Conservation (phyloP, 768 basidiomycete genomes). For the Cystoderma amianthinum region DNA sequence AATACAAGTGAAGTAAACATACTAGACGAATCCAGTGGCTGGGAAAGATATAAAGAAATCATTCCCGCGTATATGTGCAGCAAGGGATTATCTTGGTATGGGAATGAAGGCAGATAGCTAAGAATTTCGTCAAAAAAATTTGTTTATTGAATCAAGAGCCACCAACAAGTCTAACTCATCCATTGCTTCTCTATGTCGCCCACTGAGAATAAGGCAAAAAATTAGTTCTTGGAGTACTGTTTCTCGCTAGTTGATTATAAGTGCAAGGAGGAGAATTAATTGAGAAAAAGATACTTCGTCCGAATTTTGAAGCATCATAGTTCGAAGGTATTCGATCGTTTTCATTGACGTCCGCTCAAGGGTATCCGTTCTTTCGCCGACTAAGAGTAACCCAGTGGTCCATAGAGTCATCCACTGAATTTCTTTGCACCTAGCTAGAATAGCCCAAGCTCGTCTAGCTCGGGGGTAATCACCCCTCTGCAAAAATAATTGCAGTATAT, state of each 20-base stretch:
- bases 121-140: slow-evolving; percentile 5
- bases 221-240: slow-evolving; percentile 69
- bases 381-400: slow-evolving; percentile 56
- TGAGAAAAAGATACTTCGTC: slow-evolving; percentile 44
- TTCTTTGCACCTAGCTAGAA: slow-evolving; percentile 74
- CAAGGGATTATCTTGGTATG: slow-evolving; percentile 75
- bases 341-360: slow-evolving; percentile 19
- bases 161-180: slow-evolving; percentile 82
- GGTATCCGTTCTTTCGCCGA: slow-evolving; percentile 26
- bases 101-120: slow-evolving; percentile 84
- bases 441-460: slow-evolving; percentile 66
- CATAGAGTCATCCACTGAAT: slow-evolving; percentile 69
- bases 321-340: slow-evolving; percentile 53
- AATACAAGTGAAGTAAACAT: background rate
- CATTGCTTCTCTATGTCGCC: slow-evolving; percentile 60
- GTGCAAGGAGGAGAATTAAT: background rate
- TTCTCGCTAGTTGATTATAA: slow-evolving; percentile 53
- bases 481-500: slow-evolving; percentile 65
- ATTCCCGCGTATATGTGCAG: slow-evolving; percentile 83
- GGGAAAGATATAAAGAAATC: slow-evolving; percentile 57
- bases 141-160: background rate
- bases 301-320: slow-evolving; percentile 65
- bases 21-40: slow-evolving; percentile 18
- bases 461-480: slow-evolving; percentile 58
- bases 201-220: slow-evolving; percentile 53